Evolutionary conservation across 306 rosid species (phyloP).

Genomic region (Cucurbita ficifolia): DNA sequence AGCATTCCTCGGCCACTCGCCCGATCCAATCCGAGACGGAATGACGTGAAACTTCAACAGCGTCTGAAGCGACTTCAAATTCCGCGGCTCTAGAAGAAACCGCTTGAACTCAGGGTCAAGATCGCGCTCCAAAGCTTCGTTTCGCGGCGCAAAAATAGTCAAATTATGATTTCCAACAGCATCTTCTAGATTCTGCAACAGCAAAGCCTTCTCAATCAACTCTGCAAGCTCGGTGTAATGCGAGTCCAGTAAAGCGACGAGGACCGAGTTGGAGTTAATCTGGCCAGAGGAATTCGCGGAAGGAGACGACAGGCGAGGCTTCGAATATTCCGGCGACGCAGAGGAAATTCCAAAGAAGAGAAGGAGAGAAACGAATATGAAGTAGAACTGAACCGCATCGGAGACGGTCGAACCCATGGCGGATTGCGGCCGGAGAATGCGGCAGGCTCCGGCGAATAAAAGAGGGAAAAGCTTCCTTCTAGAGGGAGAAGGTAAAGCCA

Average conservation of each 20-base stretch:
- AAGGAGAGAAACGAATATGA: conserved; percentile 2
- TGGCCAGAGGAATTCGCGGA: conserved; percentile 17
- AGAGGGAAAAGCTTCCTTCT: neutral
- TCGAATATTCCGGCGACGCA: conserved; percentile 19
- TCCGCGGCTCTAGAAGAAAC: conserved; percentile 55
- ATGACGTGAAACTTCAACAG: conserved; percentile 45
- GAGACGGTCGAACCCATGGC: conserved; percentile 46
- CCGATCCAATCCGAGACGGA: conserved; percentile 34
- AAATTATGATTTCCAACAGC: conserved; percentile 42
- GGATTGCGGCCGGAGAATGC: conserved; percentile 31
- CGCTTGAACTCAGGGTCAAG: conserved; percentile 64
- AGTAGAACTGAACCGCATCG: conserved; percentile 12
- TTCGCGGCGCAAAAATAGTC: conserved; percentile 64
- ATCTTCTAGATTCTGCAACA: conserved; percentile 45
- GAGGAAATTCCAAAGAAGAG: neutral
- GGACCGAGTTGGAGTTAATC: conserved; percentile 61
- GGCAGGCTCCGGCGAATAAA: conserved; percentile 15
- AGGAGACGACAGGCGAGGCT: conserved; percentile 8
- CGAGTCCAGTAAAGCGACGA: conserved; percentile 66
- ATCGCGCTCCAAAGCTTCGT: conserved; percentile 55
- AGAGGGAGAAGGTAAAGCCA: conserved; percentile 9
- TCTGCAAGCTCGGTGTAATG: conserved; percentile 68
- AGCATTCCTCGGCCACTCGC: neutral
- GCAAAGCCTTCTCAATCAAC: conserved; percentile 52
- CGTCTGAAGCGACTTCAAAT: conserved; percentile 45